A percentile compares a stretch with the other conserved stretches of the same genome.
Conservation (phyloP, 2,329 filamentous ascomycete genomes). For the Aspergillus latus region DNA sequence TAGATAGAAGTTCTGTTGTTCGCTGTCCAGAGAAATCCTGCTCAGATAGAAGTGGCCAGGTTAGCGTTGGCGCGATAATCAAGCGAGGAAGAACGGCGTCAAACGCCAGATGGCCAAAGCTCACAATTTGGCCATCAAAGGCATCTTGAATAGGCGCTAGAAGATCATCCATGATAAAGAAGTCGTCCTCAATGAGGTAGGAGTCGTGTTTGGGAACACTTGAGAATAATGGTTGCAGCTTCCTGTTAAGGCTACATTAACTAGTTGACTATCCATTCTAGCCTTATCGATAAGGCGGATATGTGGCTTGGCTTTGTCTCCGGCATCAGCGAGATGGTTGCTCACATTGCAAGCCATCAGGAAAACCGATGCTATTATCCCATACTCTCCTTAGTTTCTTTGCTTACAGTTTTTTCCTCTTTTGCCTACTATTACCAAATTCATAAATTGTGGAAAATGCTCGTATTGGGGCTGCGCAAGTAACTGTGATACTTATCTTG, state of each 20-base stretch:
- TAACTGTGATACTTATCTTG: too few species aligned
- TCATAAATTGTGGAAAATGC: too few species aligned
- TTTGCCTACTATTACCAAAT: too few species aligned
- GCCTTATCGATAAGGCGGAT: not conserved
- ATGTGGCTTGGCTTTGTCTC: not conserved
- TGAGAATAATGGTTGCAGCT: not conserved
- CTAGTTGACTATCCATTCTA: not conserved
- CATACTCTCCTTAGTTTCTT: too few species aligned
- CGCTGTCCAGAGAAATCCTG: constrained; percentile 77
- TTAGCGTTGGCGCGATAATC: constrained; percentile 16
- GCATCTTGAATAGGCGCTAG: constrained; percentile 77
- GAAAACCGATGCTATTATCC: too few species aligned
- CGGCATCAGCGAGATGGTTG: not conserved
- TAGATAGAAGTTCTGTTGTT: constrained; percentile 77
- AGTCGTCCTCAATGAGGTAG: not conserved
- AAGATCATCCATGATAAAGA: constrained; percentile 65
- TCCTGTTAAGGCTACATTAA: not conserved
- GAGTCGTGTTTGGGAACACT: not conserved
- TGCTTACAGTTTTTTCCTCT: too few species aligned
- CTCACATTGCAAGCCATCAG: too few species aligned
- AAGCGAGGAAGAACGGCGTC: constrained; percentile 39
- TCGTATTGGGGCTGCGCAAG: too few species aligned
- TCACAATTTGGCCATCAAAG: constrained; percentile 88
- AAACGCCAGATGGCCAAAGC: constrained; percentile 39
- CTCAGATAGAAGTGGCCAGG: constrained; percentile 13